Evolutionary conservation across 345 rosid genomes (phyloP).

Genomic region (Erucastrum elatum): DNA sequence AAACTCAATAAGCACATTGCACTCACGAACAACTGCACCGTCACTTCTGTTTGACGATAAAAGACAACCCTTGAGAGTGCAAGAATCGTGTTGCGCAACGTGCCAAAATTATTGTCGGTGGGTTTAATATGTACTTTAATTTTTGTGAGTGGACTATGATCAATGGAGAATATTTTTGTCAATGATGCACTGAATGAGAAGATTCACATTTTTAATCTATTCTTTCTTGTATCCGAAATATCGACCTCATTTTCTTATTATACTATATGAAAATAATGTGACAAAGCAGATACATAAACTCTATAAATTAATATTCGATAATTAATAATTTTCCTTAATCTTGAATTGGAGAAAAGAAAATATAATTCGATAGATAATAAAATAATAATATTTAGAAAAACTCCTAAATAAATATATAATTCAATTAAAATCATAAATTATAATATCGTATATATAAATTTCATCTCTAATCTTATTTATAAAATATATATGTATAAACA

Average conservation of each 20-base stretch:
- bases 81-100: background rate
- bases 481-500: too few species aligned
- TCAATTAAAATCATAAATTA: too few species aligned
- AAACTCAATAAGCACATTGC: conserved; percentile 64
- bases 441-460: too few species aligned
- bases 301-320: too few species aligned
- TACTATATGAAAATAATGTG: too few species aligned
- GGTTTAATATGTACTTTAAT: background rate
- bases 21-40: conserved; percentile 68
- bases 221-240: background rate
- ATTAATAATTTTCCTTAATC: too few species aligned
- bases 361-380: too few species aligned
- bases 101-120: background rate
- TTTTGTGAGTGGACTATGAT: background rate
- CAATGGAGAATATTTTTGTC: conserved; percentile 12
- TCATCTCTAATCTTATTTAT: too few species aligned
- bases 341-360: too few species aligned
- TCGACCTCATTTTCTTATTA: background rate
- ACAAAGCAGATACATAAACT: too few species aligned
- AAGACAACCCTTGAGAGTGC: background rate
- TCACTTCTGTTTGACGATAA: conserved; percentile 11
- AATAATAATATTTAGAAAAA: too few species aligned
- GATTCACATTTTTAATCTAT: background rate
- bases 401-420: too few species aligned
- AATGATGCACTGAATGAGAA: conserved; percentile 3